These are phyloP conservation scores for Meira nashicola DNA, from an alignment of 1,284 basidiomycete species.

Conservation along the genomic window DNA sequence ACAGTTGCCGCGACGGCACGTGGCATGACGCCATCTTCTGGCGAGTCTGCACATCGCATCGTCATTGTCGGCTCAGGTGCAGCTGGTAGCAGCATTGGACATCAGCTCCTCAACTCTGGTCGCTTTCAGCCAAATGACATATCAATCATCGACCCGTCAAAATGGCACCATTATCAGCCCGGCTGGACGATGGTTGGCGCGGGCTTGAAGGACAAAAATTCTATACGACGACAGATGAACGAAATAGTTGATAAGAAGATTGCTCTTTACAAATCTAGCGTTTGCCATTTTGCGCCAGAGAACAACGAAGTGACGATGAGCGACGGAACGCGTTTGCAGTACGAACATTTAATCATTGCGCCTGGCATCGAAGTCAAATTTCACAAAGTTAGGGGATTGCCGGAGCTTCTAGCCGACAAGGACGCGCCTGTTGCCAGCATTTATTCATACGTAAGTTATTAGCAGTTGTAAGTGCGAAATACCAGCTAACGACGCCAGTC, in stretches of 20 bases:
- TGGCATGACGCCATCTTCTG: no score
- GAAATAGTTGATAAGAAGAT: slow-evolving; percentile 12
- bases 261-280: slow-evolving; percentile 7
- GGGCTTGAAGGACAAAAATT: slow-evolving; percentile 66
- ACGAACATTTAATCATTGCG: slow-evolving; percentile 84
- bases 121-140: slow-evolving; percentile 27
- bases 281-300: slow-evolving; percentile 53
- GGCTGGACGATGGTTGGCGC: slow-evolving; percentile 84
- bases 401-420: slow-evolving; percentile 71
- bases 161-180: slow-evolving; percentile 47
- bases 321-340: slow-evolving; percentile 68
- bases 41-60: slow-evolving; percentile 26
- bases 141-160: slow-evolving; percentile 40
- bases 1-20: no score
- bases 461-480: background rate
- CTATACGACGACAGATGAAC: slow-evolving; percentile 66
- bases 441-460: slow-evolving; percentile 59
- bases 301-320: slow-evolving; percentile 68
- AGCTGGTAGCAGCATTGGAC: slow-evolving; percentile 51
- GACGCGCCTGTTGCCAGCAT: slow-evolving; percentile 83
- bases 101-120: slow-evolving; percentile 59
- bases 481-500: background rate
- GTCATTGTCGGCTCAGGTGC: slow-evolving; percentile 54
- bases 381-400: slow-evolving; percentile 69
- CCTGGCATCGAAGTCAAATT: slow-evolving; percentile 77